A percentile compares a stretch with the other conserved stretches of the same genome.
Conservation (phyloP, 441 rosid genomes). For the Biscutella auriculata region DNA sequence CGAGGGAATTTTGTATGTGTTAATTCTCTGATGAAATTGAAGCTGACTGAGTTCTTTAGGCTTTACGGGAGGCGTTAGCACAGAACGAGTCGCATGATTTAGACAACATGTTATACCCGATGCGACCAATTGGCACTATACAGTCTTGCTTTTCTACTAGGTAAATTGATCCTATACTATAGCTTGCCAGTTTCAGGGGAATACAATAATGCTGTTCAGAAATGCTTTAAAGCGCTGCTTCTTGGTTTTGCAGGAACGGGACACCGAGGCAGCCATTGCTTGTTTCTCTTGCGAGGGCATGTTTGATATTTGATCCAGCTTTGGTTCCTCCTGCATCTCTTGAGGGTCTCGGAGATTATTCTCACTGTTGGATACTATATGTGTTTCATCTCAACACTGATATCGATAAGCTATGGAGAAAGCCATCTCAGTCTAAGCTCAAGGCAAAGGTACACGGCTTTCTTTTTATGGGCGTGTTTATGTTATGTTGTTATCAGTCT, state of each 20-base stretch:
- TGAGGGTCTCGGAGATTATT: conserved; percentile 74
- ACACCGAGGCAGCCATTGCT: conserved; percentile 86
- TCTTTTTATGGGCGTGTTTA: not conserved
- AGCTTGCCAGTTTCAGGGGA: not conserved
- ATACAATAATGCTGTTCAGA: not conserved
- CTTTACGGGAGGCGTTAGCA: conserved; percentile 55
- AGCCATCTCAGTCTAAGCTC: conserved; percentile 73
- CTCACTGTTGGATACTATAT: conserved; percentile 86
- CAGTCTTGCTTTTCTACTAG: conserved; percentile 87
- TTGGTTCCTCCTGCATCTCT: conserved; percentile 87
- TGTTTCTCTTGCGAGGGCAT: conserved; percentile 74
- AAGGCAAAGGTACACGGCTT: conserved; percentile 60
- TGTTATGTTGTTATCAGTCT: conserved; percentile 12
- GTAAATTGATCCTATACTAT: conserved; percentile 23
- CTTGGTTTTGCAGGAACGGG: conserved; percentile 48
- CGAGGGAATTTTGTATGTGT: not conserved
- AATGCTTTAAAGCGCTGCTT: not conserved
- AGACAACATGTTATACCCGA: conserved; percentile 44
- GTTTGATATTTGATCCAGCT: conserved; percentile 48
- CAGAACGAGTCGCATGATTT: conserved; percentile 27
- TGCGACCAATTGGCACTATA: conserved; percentile 66
- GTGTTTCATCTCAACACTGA: conserved; percentile 89
- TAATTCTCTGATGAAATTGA: conserved; percentile 3
- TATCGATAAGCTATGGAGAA: conserved; percentile 82
- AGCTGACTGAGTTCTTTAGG: too few species aligned